Percentiles rank a stretch among this genome's conserved stretches.
phyloP scores from a whole-genome alignment of 2,329 filamentous ascomycete species.

The Cryphonectria carpinicola region DNA sequence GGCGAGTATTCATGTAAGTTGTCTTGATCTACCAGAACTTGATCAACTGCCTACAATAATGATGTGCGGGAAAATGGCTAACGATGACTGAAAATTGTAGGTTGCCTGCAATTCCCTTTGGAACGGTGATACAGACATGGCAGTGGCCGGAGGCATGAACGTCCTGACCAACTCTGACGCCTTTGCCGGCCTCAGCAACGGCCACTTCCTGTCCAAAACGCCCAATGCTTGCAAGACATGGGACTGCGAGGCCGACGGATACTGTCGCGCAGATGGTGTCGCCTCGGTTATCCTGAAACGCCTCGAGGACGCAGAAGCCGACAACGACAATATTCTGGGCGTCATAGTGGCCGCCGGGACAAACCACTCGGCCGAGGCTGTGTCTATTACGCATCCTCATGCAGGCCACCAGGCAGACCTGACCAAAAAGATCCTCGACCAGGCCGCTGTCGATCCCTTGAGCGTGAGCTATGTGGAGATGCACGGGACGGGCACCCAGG shows the following conservation, averaged over 20 bases:
- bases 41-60: too few species aligned
- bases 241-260: conserved; percentile 43
- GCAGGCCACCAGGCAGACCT: conserved; percentile 60
- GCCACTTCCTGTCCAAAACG: conserved; percentile 61
- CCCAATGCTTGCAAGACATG: conserved; percentile 41
- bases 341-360: conserved; percentile 63
- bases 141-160: conserved; percentile 64
- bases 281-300: conserved; percentile 51
- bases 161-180: conserved; percentile 67
- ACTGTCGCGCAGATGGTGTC: conserved; percentile 52
- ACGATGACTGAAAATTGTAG: not conserved
- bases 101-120: conserved; percentile 60
- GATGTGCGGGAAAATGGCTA: not conserved
- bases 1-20: not conserved
- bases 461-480: conserved; percentile 69
- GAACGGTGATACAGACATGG: conserved; percentile 66
- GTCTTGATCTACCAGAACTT: too few species aligned
- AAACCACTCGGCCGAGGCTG: conserved; percentile 66
- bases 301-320: conserved; percentile 48
- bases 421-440: conserved; percentile 58
- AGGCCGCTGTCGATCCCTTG: conserved; percentile 60
- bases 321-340: conserved; percentile 55
- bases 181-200: conserved; percentile 62
- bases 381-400: conserved; percentile 67
- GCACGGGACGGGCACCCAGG: conserved; percentile 71